phyloP scores from a whole-genome alignment of 352 stramenopile species.

The Pythium coloratum region DNA sequence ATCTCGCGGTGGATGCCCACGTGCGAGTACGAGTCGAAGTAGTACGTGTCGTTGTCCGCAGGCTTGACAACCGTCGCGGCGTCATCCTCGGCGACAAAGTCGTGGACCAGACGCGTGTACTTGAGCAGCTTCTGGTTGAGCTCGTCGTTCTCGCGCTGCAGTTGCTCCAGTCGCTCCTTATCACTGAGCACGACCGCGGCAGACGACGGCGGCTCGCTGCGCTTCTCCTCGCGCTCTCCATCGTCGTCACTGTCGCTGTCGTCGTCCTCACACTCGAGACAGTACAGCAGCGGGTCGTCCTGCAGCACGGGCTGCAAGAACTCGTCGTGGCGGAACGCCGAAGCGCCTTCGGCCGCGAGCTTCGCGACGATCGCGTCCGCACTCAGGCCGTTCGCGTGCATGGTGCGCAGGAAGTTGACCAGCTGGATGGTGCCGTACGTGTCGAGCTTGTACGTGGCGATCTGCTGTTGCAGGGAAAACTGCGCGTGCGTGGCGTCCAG shows the following conservation, averaged over 20 bases:
- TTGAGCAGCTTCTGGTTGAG: slow-evolving; percentile 73
- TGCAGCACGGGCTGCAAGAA: slow-evolving; percentile 75
- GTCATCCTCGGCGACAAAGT: slow-evolving; percentile 74
- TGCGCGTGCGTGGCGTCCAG: slow-evolving; percentile 41
- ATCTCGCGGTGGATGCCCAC: slow-evolving; percentile 98
- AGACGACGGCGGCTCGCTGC: slow-evolving; percentile 25
- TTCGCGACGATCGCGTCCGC: slow-evolving; percentile 45
- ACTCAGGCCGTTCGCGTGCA: slow-evolving; percentile 38
- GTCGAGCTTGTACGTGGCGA: slow-evolving; percentile 55
- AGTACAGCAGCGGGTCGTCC: slow-evolving; percentile 84
- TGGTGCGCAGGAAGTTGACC: slow-evolving; percentile 71
- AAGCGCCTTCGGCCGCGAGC: slow-evolving; percentile 43
- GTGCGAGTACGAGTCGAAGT: slow-evolving; percentile 98
- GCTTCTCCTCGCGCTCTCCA: slow-evolving; percentile 37
- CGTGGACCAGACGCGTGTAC: slow-evolving; percentile 69
- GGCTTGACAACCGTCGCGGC: slow-evolving; percentile 29
- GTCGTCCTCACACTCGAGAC: slow-evolving; percentile 63
- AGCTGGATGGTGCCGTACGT: slow-evolving; percentile 82
- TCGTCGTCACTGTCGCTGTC: slow-evolving; percentile 46
- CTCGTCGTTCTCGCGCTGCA: slow-evolving; percentile 68
- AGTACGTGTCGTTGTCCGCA: slow-evolving; percentile 91
- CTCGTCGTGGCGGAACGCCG: slow-evolving; percentile 61
- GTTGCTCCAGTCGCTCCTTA: slow-evolving; percentile 36
- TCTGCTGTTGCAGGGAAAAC: slow-evolving; percentile 64
- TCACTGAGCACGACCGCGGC: slow-evolving; percentile 10